These are phyloP conservation scores for Leccinum sublutescens DNA, from an alignment of 768 basidiomycete species.

Conservation along the genomic window DNA sequence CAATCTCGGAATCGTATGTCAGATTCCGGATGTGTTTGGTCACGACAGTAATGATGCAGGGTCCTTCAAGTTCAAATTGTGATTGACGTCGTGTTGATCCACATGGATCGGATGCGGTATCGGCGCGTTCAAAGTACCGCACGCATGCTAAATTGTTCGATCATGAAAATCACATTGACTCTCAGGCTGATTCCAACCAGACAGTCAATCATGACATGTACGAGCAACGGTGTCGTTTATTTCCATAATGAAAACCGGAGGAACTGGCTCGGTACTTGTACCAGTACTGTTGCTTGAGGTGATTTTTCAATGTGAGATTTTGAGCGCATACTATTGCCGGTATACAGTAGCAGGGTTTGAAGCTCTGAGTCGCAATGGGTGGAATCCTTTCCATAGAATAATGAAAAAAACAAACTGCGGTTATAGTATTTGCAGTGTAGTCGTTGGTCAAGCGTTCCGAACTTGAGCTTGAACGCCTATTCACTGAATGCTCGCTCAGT, in stretches of 20 bases:
- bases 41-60: not conserved
- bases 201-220: too few relatives aligned
- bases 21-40: not conserved
- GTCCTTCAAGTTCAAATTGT: not conserved
- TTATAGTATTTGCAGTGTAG: too few relatives aligned
- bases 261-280: not conserved
- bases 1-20: not conserved
- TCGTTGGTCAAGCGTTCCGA: too few relatives aligned
- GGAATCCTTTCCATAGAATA: too few relatives aligned
- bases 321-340: not conserved
- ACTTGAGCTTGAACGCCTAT: too few relatives aligned
- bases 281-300: too few relatives aligned
- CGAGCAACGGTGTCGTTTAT: not conserved
- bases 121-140: too few relatives aligned
- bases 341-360: too few relatives aligned
- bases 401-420: too few relatives aligned
- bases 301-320: not conserved
- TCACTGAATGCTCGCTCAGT: too few relatives aligned
- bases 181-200: too few relatives aligned
- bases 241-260: not conserved
- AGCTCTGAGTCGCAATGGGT: too few relatives aligned
- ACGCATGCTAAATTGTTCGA: not conserved
- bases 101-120: not conserved
- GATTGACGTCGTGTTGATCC: not conserved
- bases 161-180: not conserved